Evolutionary conservation across 345 rosid species (phyloP).

Genomic region (Acer negundo): DNA sequence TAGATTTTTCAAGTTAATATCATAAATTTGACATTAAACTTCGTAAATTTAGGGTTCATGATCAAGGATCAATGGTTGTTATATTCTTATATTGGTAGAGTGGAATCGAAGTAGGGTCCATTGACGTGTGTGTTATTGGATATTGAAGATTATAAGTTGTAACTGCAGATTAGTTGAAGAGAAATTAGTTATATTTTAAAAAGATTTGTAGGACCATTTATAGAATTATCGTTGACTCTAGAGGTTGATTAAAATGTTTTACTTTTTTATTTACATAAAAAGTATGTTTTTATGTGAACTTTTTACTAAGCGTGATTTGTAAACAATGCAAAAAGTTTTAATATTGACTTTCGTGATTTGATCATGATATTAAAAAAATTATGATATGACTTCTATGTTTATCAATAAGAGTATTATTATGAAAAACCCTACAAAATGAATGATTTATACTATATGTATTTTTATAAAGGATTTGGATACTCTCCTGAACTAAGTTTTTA

Average conservation of each 20-base stretch:
- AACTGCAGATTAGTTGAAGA: conserved; percentile 7
- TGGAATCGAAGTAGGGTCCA: not conserved
- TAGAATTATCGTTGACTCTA: not conserved
- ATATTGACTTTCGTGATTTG: not conserved
- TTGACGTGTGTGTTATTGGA: not conserved
- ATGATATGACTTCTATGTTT: not conserved
- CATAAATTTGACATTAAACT: too few species aligned
- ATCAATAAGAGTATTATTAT: too few species aligned
- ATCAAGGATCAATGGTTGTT: not conserved
- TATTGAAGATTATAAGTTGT: not conserved
- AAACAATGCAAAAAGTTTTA: too few species aligned
- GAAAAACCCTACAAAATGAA: too few species aligned
- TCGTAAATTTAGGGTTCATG: too few species aligned
- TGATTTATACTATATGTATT: too few species aligned
- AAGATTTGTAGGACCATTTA: conserved; percentile 1
- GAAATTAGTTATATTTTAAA: not conserved
- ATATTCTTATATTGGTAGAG: not conserved
- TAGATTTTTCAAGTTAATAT: too few species aligned
- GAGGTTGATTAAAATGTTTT: not conserved
- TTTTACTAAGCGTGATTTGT: not conserved
- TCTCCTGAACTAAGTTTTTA: too few species aligned
- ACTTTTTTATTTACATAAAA: not conserved
- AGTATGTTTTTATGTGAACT: not conserved
- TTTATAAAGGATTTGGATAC: too few species aligned
- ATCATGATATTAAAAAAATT: not conserved